phyloP scores from a whole-genome alignment of 331 rosid species.

The Stylosanthes scabra region DNA sequence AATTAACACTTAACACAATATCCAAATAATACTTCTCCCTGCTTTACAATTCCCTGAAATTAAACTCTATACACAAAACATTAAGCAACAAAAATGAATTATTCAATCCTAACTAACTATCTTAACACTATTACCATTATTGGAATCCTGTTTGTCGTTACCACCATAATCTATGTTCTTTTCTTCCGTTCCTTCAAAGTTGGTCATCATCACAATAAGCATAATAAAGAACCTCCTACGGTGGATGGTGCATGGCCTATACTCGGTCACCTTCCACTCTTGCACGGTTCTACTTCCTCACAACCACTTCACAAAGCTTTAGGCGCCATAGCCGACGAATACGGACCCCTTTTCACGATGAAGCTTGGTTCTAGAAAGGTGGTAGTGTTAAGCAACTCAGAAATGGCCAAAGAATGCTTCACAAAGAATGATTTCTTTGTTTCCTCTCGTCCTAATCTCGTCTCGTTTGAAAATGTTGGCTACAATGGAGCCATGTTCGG shows the following conservation, averaged over 20 bases:
- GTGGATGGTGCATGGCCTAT: slow-evolving; percentile 45
- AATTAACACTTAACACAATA: too few relatives aligned
- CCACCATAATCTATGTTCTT: too few relatives aligned
- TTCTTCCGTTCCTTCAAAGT: too few relatives aligned
- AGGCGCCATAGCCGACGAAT: slow-evolving; percentile 35
- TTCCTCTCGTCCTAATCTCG: slow-evolving; percentile 29
- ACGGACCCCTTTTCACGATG: slow-evolving; percentile 40
- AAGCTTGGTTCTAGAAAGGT: background rate
- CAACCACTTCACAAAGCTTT: slow-evolving; percentile 14
- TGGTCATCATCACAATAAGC: too few relatives aligned
- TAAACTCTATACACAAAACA: too few relatives aligned
- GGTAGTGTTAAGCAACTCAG: slow-evolving; percentile 34
- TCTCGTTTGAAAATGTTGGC: slow-evolving; percentile 4
- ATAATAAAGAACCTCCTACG: background rate
- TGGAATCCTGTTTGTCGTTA: too few relatives aligned
- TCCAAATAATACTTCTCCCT: too few relatives aligned
- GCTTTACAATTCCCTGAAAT: too few relatives aligned
- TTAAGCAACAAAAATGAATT: too few relatives aligned
- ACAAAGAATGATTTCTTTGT: slow-evolving; percentile 13
- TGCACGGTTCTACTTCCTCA: background rate
- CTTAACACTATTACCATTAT: too few relatives aligned
- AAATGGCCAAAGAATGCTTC: slow-evolving; percentile 42
- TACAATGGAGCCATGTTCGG: slow-evolving; percentile 32
- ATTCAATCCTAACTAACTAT: too few relatives aligned
- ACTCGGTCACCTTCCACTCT: slow-evolving; percentile 36